A percentile compares a stretch with the other conserved stretches of the same genome.
These are phyloP conservation scores for Kwoniella botswanensis DNA, from an alignment of 768 basidiomycete species.

Conservation along the genomic window DNA sequence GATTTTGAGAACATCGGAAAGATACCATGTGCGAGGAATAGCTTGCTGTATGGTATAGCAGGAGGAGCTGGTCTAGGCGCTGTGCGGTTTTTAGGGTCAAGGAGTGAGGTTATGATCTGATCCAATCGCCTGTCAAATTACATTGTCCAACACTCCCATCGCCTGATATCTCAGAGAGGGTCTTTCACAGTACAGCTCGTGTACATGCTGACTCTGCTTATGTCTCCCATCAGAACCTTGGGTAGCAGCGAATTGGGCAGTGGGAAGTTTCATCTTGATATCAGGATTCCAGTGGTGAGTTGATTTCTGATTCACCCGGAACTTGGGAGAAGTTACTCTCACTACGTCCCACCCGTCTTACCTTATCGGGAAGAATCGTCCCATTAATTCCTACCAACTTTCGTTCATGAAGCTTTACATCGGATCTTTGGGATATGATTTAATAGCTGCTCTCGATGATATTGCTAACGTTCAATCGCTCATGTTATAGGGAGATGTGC, in stretches of 20 bases:
- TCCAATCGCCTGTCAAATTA: too few relatives aligned
- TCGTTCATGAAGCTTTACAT: too few relatives aligned
- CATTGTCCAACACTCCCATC: too few relatives aligned
- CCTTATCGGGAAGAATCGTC: too few relatives aligned
- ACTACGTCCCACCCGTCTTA: not conserved
- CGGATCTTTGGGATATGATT: not conserved
- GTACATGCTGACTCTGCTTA: not conserved
- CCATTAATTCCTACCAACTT: too few relatives aligned
- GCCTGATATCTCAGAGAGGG: not conserved
- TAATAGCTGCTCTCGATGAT: too few relatives aligned
- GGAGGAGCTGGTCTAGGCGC: constrained; percentile 53
- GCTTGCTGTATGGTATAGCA: constrained; percentile 54
- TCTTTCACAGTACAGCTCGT: not conserved
- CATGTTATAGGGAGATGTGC: constrained; percentile 49
- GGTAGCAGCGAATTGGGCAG: constrained; percentile 51
- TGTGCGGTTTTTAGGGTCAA: constrained; percentile 47
- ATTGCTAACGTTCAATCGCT: not conserved
- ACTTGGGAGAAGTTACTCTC: too few relatives aligned
- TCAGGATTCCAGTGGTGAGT: constrained; percentile 50
- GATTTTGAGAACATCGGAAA: constrained; percentile 53
- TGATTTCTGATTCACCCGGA: not conserved
- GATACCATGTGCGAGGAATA: constrained; percentile 53
- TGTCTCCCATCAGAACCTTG: constrained; percentile 21
- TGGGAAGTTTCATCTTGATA: constrained; percentile 50
- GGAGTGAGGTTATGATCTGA: constrained; percentile 37